Evolutionary conservation across 1,139 yeast genomes (phyloP).

Genomic region (Pichia sp.): DNA sequence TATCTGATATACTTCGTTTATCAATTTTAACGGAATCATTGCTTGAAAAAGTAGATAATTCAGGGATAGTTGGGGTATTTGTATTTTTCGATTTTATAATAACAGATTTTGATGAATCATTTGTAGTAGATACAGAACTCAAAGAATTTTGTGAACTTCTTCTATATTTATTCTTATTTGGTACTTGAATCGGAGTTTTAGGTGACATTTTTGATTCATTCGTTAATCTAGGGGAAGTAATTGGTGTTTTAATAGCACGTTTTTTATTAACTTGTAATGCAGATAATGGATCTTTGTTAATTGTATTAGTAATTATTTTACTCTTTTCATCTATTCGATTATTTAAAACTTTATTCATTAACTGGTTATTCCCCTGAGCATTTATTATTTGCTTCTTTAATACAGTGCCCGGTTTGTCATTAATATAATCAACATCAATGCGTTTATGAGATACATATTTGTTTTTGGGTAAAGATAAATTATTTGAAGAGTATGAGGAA

Average conservation of each 20-base stretch:
- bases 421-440: slow-evolving; percentile 6
- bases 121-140: slow-evolving; percentile 8
- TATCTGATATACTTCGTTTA: not conserved
- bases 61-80: not conserved
- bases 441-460: not conserved
- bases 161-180: not conserved
- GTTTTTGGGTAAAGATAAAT: not conserved
- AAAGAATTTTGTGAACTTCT: slow-evolving; percentile 3
- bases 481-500: too few relatives aligned
- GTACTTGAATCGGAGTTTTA: not conserved
- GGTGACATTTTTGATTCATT: too few relatives aligned
- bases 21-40: not conserved
- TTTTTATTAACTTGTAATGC: slow-evolving; percentile 1
- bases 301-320: slow-evolving; percentile 21
- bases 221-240: not conserved
- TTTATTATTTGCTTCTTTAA: slow-evolving; percentile 27
- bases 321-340: slow-evolving; percentile 27
- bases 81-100: slow-evolving; percentile 5
- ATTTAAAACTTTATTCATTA: slow-evolving; percentile 29
- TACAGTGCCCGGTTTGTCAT: slow-evolving; percentile 15
- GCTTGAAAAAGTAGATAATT: not conserved
- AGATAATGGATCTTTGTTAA: slow-evolving; percentile 5
- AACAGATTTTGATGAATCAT: slow-evolving; percentile 14
- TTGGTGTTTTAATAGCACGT: not conserved
- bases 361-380: slow-evolving; percentile 27